Evolutionary conservation across 2,329 filamentous ascomycete genomes (phyloP).

Genomic region (Calonectria naviculata): DNA sequence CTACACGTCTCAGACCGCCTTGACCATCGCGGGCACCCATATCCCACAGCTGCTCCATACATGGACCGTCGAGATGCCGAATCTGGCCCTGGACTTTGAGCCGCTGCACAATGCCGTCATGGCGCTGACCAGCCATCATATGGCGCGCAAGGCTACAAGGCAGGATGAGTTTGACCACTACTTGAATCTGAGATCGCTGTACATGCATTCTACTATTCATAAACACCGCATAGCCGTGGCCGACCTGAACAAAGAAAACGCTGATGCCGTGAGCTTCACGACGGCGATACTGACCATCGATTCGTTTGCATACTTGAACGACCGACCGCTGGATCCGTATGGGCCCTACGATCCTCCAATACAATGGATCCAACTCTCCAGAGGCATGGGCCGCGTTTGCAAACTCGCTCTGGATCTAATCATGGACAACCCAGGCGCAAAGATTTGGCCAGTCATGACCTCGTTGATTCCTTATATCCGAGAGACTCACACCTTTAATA

Average conservation of each 20-base stretch:
- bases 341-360: slow-evolving; percentile 34
- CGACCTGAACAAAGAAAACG: slow-evolving; percentile 20
- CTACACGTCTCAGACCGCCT: slow-evolving; percentile 29
- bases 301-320: slow-evolving; percentile 30
- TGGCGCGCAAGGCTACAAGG: slow-evolving; percentile 15
- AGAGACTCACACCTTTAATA: neutral
- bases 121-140: slow-evolving; percentile 32
- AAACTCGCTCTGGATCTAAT: slow-evolving; percentile 22
- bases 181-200: slow-evolving; percentile 27
- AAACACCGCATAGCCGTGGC: slow-evolving; percentile 29
- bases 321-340: slow-evolving; percentile 12
- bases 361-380: slow-evolving; percentile 38
- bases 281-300: slow-evolving; percentile 35
- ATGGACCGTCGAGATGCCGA: slow-evolving; percentile 34
- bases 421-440: slow-evolving; percentile 18
- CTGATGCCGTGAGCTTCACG: slow-evolving; percentile 36
- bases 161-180: slow-evolving; percentile 7
- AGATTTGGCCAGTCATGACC: slow-evolving; percentile 28
- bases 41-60: slow-evolving; percentile 20
- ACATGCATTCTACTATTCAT: slow-evolving; percentile 33
- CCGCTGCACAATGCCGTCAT: slow-evolving; percentile 37
- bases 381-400: slow-evolving; percentile 34
- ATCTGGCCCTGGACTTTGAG: slow-evolving; percentile 33
- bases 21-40: slow-evolving; percentile 33
- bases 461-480: slow-evolving; percentile 14